Evolutionary conservation across 345 rosid genomes (phyloP).

Genomic region (Euphorbia peplus): DNA sequence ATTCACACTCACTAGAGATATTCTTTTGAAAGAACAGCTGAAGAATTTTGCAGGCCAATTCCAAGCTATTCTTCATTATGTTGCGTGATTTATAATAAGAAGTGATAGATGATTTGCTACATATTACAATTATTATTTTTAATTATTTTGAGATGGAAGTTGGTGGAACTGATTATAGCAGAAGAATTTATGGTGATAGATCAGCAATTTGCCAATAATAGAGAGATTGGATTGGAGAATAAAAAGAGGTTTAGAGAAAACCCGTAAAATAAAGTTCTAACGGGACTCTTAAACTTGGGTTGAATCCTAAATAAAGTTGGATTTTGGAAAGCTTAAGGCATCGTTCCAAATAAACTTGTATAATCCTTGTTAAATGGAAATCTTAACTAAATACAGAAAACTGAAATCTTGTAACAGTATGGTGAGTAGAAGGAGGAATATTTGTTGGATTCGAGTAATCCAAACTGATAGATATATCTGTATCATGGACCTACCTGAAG

Average conservation of each 20-base stretch:
- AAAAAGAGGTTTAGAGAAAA: background rate
- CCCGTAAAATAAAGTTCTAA: background rate
- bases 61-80: background rate
- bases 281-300: background rate
- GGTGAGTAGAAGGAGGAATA: background rate
- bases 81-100: background rate
- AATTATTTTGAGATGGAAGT: background rate
- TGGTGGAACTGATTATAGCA: background rate
- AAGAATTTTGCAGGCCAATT: background rate
- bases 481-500: background rate
- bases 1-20: background rate
- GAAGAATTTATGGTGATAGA: background rate
- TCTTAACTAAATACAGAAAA: background rate
- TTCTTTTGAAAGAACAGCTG: slow-evolving; percentile 1
- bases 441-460: background rate
- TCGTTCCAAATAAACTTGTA: background rate
- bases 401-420: background rate
- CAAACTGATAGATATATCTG: background rate
- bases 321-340: background rate
- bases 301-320: background rate
- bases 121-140: background rate
- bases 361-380: background rate
- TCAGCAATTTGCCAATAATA: too few species aligned
- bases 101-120: background rate
- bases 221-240: background rate